phyloP scores from a whole-genome alignment of 306 rosid species.

The Prinsepia uniflora region DNA sequence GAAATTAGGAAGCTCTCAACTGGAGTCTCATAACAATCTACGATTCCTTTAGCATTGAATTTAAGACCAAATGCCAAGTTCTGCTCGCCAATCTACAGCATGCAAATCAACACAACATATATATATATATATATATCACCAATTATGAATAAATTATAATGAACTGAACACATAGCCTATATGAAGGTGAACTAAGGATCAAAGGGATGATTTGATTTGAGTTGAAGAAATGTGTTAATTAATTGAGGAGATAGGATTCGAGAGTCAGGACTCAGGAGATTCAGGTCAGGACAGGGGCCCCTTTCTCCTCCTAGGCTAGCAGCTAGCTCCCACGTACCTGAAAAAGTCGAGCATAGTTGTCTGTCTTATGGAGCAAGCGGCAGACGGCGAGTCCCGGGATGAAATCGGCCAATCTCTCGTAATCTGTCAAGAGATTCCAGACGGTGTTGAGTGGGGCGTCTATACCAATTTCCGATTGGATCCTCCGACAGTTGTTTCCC shows the following conservation, averaged over 20 bases:
- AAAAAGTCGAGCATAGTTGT: conserved; percentile 59
- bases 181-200: neutral
- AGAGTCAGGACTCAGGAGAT: too few relatives aligned
- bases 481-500: conserved; percentile 59
- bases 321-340: conserved; percentile 38
- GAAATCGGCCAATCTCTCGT: conserved; percentile 72
- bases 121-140: too few relatives aligned
- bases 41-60: conserved; percentile 72
- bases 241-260: too few relatives aligned
- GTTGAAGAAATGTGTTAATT: too few relatives aligned
- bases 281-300: too few relatives aligned
- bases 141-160: too few relatives aligned
- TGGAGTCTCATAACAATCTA: conserved; percentile 81
- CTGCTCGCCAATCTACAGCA: conserved; percentile 73
- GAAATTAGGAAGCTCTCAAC: conserved; percentile 47
- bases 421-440: conserved; percentile 79
- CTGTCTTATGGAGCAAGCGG: conserved; percentile 46
- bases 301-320: too few relatives aligned
- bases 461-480: conserved; percentile 49
- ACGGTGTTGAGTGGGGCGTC: conserved; percentile 49
- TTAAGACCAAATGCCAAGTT: conserved; percentile 77
- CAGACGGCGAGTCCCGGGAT: conserved; percentile 79
- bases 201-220: neutral
- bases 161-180: too few relatives aligned
- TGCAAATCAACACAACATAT: too few relatives aligned